phyloP scores from a whole-genome alignment of 2,329 filamentous ascomycete genomes.

The Sporothrix sp. region DNA sequence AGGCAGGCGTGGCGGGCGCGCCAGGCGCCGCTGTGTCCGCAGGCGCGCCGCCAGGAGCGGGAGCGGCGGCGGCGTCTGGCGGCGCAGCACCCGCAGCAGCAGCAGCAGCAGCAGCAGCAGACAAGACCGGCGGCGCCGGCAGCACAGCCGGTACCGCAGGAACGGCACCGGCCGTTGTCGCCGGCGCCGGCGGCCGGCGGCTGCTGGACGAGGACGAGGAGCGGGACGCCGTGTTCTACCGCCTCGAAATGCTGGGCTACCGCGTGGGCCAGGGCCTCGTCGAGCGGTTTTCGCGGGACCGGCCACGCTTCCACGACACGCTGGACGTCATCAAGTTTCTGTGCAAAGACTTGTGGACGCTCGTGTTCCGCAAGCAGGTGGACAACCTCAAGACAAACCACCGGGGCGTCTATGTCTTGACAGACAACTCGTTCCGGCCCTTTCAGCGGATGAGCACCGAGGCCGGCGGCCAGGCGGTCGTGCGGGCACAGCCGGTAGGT shows the following conservation, averaged over 20 bases:
- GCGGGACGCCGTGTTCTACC: conserved; percentile 73
- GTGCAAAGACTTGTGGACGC: conserved; percentile 94
- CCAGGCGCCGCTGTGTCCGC: too few species aligned
- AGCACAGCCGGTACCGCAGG: not conserved
- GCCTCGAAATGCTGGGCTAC: conserved; percentile 79
- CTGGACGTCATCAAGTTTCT: conserved; percentile 97
- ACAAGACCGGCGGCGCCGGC: conserved; percentile 13
- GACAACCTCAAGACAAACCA: conserved; percentile 99
- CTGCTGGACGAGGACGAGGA: conserved; percentile 66
- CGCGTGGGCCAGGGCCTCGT: conserved; percentile 85
- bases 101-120: not conserved
- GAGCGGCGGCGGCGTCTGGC: not conserved
- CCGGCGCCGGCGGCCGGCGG: conserved; percentile 22
- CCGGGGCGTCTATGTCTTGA: conserved; percentile 89
- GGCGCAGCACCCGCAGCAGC: conserved; percentile 12
- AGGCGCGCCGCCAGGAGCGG: not conserved
- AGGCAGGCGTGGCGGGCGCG: conserved; percentile 11
- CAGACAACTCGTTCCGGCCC: conserved; percentile 83
- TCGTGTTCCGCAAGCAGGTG: conserved; percentile 93
- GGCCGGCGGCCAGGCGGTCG: conserved; percentile 59
- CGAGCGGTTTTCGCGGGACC: conserved; percentile 79
- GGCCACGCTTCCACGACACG: conserved; percentile 81
- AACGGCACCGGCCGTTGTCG: not conserved
- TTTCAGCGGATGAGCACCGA: conserved; percentile 85
- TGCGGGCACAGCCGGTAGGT: conserved; percentile 69